Base-by-base conservation (phyloP, 306 rosid species). In the Canavalia gladiata region DNA sequence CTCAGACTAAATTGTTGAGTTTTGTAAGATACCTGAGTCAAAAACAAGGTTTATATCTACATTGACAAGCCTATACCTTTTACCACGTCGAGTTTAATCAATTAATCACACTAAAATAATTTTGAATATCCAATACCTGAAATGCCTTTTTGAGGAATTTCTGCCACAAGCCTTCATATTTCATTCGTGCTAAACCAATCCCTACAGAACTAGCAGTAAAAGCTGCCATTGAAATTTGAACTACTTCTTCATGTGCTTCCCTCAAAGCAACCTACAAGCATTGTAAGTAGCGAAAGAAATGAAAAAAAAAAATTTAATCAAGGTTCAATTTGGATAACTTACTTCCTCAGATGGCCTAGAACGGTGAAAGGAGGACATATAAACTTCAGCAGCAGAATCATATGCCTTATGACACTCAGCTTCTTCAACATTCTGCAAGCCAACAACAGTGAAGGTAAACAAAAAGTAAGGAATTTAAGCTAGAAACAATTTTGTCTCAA, bases 231-330 rank as follows among this genome's bases (percentile, higher is more conserved):
- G 97, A 83, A 18, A 84, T 88, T 37, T 74, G 90, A 52, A 88
- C 89, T 41, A 94, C 96, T 79, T 84, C 84, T 86, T 91, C 97
- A 83, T 93, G 97, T 35, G 96, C 88, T 79, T 93, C 96, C 88
- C 90, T 88, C 76, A 93, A 73, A 46, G 92, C 83, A 76, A 80
- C 94, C 97, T 93, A 77, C 81, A 81, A 72, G 42, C 63, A 72
- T 13, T 72, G 73, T 28, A 28, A 46, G 9, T 8, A 46, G 72
- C 69, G 77, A 79, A 57, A 87, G 42, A 52, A 5, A 39, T 57
- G 37, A 71, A 46, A 59, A 49, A 1, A 70, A 68, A 28, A n/a
- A 42, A 46, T 43, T 45, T 9, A 70, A 81, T 33, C 64, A 59
- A 49, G 1, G 66, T 56, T 56, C 46, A 62, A 57, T 18, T 55